Evolutionary conservation across 805 yeast genomes (phyloP), one percentile per base, ranked within the genome.

Genomic region (Schwanniomyces vanrijiae): DNA sequence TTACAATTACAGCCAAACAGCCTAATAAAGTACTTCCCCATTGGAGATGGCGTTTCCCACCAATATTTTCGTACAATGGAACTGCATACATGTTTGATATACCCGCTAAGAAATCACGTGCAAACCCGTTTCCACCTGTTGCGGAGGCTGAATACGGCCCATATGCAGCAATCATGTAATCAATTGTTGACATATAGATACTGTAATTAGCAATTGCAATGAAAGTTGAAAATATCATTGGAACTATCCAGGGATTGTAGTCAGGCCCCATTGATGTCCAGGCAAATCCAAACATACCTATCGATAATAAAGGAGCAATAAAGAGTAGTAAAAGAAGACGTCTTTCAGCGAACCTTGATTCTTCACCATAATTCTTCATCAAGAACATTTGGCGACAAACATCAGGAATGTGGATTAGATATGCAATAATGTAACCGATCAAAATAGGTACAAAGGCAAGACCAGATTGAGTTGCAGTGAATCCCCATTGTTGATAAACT

Each of bases 81-180:
- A 62, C 60, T 19, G 75, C 64, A 44, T 61, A 68, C 67, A 69
- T 66, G 11, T 72, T 61, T 8, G 71, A 53, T 37, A 71, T 55
- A 49, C 76, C 76, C 1, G 75, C 75, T 38, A 71, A 51, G 46
- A 69, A 64, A 45, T 71, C 76, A 40, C 76, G 61, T 13, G 75
- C 68, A 49, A 68, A 69, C 5, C 74, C 76, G 47, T 71, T 71
- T 28, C 75, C 75, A 7, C 75, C 75, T 3, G 75, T 69, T 6
- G 76, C 75, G 13, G 75, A 69, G 0, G 76, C 73, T 25, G 75
- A 67, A 53, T 68, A 71, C 2, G 69, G 71, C 8, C 75, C 75
- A 48, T 71, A 71, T 5, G 73, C 69, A 3, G 71, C 68, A 14
- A 69, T 64, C 75, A 71, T 71, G 47, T 70, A 71, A 56, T 71